Base-by-base conservation (phyloP, 1,284 basidiomycete species). In the Microbotryum lychnidis-dioicae region DNA sequence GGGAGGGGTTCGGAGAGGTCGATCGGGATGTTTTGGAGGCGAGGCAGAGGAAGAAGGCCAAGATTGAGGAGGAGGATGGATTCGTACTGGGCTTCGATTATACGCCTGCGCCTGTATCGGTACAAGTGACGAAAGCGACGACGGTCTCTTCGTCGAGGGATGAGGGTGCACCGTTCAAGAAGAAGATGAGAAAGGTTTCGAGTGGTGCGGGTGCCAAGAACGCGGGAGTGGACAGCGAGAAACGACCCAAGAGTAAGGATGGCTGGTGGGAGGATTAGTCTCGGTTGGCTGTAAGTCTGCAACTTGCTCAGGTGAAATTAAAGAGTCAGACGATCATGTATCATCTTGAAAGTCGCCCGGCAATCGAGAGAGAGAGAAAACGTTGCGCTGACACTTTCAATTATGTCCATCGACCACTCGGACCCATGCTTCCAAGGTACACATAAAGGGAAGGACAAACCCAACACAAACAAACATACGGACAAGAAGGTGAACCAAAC, bases 201-300 rank as follows among this genome's bases (percentile, higher is more conserved):
- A 45, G 55, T 21, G 48, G 54, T 57, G 45, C 50, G 44, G 48
- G 50, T 57, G 57, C 56, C 58, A 56, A 58, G 56, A 58, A 57
- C 4, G 37, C 16, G 12, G 37, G 12, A 47, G 56, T 29, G 23
- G 67, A 61, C 46, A 37, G 31, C 45, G 58, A 54, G 58, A 59
- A 61, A 50, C 49, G 67, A 46, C 65, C 64, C 2, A 21, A 47
- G n/a, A 58, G 58, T 21, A 62, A 52, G 48, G 64, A 50, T 9
- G 60, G 65, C 3, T 70, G 69, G 69, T 70, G 69, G 69, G 66
- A 69, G 27, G 62, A 61, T 3, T 66, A 48, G 37, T 18, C 37
- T 18, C 16, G 14, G 37, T 42, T 10, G 37, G 12, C 37, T 42
- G 37, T 18, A 16, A 31, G 4, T 18, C 37, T 42, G 37, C 16